phyloP scores from a whole-genome alignment of 1,284 basidiomycete genomes.

The Heliocybe sulcata region DNA sequence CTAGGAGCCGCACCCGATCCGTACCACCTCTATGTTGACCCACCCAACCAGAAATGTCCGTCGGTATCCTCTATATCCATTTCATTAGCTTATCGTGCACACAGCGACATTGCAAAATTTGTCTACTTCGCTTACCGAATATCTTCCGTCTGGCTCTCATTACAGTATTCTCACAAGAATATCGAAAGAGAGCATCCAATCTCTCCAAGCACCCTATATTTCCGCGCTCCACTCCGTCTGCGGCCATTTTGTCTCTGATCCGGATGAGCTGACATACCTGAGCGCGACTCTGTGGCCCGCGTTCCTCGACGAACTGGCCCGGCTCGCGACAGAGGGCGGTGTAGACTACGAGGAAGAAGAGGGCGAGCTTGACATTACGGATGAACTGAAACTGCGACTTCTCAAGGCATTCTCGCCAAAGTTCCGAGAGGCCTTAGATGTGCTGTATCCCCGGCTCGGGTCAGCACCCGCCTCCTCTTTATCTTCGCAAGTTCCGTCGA shows the following conservation, averaged over 20 bases:
- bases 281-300: constrained; percentile 76
- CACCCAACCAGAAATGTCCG: constrained; percentile 56
- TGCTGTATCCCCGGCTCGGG: constrained; percentile 47
- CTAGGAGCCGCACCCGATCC: constrained; percentile 73
- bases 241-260: constrained; percentile 58
- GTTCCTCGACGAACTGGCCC: constrained; percentile 47
- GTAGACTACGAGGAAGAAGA: constrained; percentile 12
- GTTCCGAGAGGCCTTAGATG: constrained; percentile 51
- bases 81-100: background rate
- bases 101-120: background rate
- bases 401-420: constrained; percentile 52
- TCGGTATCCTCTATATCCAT: background rate
- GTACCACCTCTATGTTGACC: constrained; percentile 58
- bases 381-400: constrained; percentile 57
- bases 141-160: constrained; percentile 18
- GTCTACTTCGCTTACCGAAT: background rate
- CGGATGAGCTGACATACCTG: constrained; percentile 69
- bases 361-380: constrained; percentile 18
- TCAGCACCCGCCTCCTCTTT: constrained; percentile 46
- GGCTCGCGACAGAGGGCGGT: constrained; percentile 43
- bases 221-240: constrained; percentile 59
- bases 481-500: constrained; percentile 22
- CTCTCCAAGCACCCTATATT: constrained; percentile 14
- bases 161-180: background rate
- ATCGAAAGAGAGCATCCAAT: background rate